Percentiles rank a stretch among this genome's conserved stretches.
Conservation (phyloP, 108 stramenopile species). For the Seminavis robusta region DNA sequence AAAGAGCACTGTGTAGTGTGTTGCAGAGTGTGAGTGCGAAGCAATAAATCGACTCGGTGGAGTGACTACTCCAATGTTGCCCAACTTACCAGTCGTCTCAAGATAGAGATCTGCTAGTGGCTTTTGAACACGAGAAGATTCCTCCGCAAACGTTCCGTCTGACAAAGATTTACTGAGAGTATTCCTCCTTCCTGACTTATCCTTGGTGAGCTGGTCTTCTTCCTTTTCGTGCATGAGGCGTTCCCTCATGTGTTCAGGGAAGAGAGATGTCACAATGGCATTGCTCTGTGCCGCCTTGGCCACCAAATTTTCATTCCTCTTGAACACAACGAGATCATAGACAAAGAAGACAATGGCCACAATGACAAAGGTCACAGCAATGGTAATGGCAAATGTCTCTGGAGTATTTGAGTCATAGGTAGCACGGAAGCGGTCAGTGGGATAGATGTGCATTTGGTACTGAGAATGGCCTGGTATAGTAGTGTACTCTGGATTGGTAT, state of each 20-base stretch:
- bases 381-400: neutral
- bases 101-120: constrained; percentile 53
- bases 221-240: constrained; percentile 3
- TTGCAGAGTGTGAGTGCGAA: no score
- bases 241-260: constrained; percentile 9
- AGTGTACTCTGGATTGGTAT: neutral
- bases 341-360: neutral
- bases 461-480: neutral
- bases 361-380: constrained; percentile 1
- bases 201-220: neutral
- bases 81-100: constrained; percentile 45
- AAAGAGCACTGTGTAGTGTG: no score
- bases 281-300: neutral
- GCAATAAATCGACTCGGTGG: no score
- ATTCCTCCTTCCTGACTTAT: no score
- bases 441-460: constrained; percentile 2
- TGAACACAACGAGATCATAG: constrained; percentile 7
- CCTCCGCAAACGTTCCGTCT: no score
- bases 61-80: no score
- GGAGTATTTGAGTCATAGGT: neutral
- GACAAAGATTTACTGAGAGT: no score
- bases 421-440: neutral
- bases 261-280: constrained; percentile 2
- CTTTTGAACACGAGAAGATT: no score
- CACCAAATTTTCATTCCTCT: constrained; percentile 8